These are phyloP conservation scores for Ailanthus altissimus DNA, from an alignment of 345 rosid species.

Conservation along the genomic window DNA sequence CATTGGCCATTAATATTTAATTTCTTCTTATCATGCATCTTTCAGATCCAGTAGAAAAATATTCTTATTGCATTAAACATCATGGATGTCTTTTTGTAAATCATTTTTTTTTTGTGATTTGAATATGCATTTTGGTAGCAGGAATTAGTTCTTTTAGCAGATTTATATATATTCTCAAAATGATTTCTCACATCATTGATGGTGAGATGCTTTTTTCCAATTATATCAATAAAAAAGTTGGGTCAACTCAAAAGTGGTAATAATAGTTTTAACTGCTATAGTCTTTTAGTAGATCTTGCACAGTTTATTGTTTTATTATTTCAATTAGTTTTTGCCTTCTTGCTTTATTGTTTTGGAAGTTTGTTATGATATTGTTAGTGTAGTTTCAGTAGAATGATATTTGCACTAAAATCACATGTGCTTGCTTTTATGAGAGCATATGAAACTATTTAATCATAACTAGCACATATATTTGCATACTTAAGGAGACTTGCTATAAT, in stretches of 20 bases:
- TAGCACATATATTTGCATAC: too few relatives aligned
- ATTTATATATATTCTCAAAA: neutral
- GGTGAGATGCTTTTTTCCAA: neutral
- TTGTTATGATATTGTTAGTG: too few relatives aligned
- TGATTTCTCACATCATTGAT: neutral
- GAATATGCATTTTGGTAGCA: neutral
- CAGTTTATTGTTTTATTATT: neutral
- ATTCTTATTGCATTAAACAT: neutral
- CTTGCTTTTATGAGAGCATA: too few relatives aligned
- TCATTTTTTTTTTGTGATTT: neutral
- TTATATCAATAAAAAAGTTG: neutral
- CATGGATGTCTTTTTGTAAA: neutral
- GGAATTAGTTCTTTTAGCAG: too few relatives aligned
- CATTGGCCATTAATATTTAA: constrained; percentile 19
- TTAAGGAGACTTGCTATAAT: too few relatives aligned
- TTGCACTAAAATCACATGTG: too few relatives aligned
- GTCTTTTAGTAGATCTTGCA: constrained; percentile 6
- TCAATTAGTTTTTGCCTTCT: too few relatives aligned
- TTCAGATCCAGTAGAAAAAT: neutral
- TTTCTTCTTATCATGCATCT: constrained; percentile 3
- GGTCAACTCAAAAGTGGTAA: neutral
- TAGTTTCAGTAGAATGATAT: too few relatives aligned
- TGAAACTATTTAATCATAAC: too few relatives aligned
- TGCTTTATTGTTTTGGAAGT: too few relatives aligned
- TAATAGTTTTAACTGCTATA: neutral